Conservation (phyloP, 345 rosid genomes). For the Psidium friedrichsthalianum region DNA sequence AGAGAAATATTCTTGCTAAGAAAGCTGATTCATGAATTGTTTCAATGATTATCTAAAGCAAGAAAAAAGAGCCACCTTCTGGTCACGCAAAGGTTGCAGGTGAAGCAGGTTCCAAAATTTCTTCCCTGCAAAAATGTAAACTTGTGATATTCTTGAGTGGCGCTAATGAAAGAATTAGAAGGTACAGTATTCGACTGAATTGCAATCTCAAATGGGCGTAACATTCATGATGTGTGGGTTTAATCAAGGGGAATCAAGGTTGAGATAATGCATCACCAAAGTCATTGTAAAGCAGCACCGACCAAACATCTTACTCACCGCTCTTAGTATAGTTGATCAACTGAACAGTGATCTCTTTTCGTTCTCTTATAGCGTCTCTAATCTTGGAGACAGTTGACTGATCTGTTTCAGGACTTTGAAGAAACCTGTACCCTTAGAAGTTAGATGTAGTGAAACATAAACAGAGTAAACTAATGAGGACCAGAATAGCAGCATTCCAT, state of each 20-base stretch:
- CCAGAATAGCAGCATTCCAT: neutral
- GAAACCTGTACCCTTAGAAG: conserved; percentile 39
- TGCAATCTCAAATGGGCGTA: too few relatives aligned
- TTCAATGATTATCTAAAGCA: neutral
- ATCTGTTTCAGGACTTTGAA: conserved; percentile 98
- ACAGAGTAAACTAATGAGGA: neutral
- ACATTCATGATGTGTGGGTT: too few relatives aligned
- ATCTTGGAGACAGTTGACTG: conserved; percentile 65
- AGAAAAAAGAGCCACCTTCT: conserved; percentile 35
- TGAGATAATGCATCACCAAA: neutral
- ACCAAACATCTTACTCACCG: conserved; percentile 26
- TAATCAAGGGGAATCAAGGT: neutral
- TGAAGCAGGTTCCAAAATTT: conserved; percentile 98
- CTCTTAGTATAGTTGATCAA: conserved; percentile 94
- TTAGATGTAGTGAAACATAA: neutral
- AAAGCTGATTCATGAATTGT: neutral
- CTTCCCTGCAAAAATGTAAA: conserved; percentile 53
- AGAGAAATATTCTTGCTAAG: neutral
- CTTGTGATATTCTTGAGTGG: neutral
- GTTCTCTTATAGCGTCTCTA: conserved; percentile 86
- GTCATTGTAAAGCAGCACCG: neutral
- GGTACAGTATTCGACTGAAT: too few relatives aligned
- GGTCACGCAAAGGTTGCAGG: conserved; percentile 98
- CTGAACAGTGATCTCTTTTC: conserved; percentile 88
- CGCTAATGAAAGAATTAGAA: too few relatives aligned